Conservation (phyloP, 1,139 yeast genomes). For the Oligophagozyma castellii region DNA sequence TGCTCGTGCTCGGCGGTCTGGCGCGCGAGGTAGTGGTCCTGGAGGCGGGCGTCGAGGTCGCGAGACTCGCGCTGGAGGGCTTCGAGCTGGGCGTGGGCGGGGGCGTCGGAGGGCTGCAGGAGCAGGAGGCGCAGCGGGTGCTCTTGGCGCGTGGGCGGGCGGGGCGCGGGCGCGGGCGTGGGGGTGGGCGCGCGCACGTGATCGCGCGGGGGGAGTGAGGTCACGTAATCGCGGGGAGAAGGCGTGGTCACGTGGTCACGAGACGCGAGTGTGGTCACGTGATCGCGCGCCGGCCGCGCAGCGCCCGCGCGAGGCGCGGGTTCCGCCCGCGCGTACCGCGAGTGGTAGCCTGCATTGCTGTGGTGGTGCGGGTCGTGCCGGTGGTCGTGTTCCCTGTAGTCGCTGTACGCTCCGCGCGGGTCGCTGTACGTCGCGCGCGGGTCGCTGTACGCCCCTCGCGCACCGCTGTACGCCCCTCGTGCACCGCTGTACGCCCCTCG, state of each 20-base stretch:
- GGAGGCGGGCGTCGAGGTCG: neutral
- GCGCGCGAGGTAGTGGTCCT: neutral
- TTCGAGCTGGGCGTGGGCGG: neutral
- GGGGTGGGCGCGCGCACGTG: neutral
- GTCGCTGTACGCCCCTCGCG: neutral
- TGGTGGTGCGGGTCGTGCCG: conserved; percentile 1
- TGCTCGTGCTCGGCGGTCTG: neutral
- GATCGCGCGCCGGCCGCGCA: neutral
- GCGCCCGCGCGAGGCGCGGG: neutral
- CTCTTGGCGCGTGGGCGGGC: neutral
- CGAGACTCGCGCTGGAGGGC: neutral
- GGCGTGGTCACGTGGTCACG: neutral
- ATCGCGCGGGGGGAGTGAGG: neutral
- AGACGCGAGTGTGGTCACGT: neutral
- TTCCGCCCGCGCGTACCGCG: neutral
- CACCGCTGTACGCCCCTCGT: conserved; percentile 1
- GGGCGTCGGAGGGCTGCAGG: conserved; percentile 1
- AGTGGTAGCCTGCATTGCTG: neutral
- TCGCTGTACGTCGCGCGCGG: neutral
- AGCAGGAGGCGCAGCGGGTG: neutral
- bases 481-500: too few species aligned
- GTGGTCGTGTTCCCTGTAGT: neutral
- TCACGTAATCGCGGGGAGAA: neutral
- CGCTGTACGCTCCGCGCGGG: neutral
- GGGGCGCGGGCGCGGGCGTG: conserved; percentile 2